Conservation (phyloP, 2,329 filamentous ascomycete species). For the Macrophomina pseudophaseolina region DNA sequence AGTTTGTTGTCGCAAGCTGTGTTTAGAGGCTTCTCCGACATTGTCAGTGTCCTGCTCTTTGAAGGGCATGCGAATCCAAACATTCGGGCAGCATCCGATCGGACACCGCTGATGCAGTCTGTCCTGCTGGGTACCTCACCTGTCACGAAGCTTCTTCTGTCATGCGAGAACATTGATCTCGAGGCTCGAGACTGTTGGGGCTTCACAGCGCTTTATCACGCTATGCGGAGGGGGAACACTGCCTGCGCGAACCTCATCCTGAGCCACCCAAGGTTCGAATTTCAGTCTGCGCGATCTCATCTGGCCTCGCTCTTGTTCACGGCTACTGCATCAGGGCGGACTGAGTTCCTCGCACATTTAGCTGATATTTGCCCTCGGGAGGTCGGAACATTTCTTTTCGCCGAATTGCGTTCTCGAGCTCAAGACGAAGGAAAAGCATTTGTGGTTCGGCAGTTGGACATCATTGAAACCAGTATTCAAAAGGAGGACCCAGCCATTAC, state of each 20-base stretch:
- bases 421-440: not conserved
- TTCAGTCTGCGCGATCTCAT: not conserved
- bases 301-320: not conserved
- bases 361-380: not conserved
- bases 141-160: not conserved
- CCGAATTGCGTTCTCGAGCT: not conserved
- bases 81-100: not conserved
- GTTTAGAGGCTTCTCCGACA: not conserved
- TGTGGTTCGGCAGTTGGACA: not conserved
- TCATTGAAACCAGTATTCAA: no score
- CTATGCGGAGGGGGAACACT: not conserved
- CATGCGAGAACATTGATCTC: not conserved
- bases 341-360: not conserved
- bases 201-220: not conserved
- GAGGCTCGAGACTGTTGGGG: not conserved
- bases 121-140: not conserved
- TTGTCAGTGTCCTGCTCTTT: not conserved
- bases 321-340: not conserved
- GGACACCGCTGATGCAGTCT: not conserved
- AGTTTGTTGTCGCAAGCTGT: not conserved
- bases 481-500: not conserved
- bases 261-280: not conserved
- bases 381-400: not conserved
- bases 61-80: not conserved
- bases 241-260: constrained; percentile 3